Evolutionary conservation across 768 basidiomycete genomes (phyloP).

Genomic region (Phanerochaete sordida): DNA sequence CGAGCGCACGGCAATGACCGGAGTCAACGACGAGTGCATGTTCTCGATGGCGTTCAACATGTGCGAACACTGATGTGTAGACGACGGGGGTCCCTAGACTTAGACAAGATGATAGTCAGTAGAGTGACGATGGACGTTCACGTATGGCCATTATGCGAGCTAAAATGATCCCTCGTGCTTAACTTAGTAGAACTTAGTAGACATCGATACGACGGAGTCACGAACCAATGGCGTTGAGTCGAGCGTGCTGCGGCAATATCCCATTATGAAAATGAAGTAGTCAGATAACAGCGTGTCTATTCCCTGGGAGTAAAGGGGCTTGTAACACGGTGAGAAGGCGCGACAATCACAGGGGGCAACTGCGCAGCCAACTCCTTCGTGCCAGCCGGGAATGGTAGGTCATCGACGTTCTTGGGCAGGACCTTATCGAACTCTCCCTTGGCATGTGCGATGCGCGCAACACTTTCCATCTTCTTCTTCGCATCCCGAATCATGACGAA

Average conservation of each 20-base stretch:
- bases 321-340: slow-evolving; percentile 68
- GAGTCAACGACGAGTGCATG: neutral
- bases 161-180: too few relatives aligned
- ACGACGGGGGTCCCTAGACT: too few relatives aligned
- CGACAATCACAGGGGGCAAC: slow-evolving; percentile 63
- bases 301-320: slow-evolving; percentile 76
- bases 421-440: slow-evolving; percentile 75
- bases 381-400: slow-evolving; percentile 91
- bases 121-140: too few relatives aligned
- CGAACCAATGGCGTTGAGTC: too few relatives aligned
- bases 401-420: slow-evolving; percentile 76
- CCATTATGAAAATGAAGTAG: slow-evolving; percentile 1
- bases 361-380: slow-evolving; percentile 68
- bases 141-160: too few relatives aligned
- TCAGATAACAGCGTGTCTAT: slow-evolving; percentile 24
- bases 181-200: too few relatives aligned
- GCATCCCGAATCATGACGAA: slow-evolving; percentile 86
- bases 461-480: slow-evolving; percentile 75
- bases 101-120: too few relatives aligned
- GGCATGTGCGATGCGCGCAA: slow-evolving; percentile 60
- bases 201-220: too few relatives aligned
- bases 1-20: slow-evolving; percentile 10
- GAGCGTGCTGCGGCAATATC: neutral
- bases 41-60: too few relatives aligned
- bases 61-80: too few relatives aligned